phyloP scores from a whole-genome alignment of 495 filamentous ascomycete species.

The Parathielavia appendiculata region DNA sequence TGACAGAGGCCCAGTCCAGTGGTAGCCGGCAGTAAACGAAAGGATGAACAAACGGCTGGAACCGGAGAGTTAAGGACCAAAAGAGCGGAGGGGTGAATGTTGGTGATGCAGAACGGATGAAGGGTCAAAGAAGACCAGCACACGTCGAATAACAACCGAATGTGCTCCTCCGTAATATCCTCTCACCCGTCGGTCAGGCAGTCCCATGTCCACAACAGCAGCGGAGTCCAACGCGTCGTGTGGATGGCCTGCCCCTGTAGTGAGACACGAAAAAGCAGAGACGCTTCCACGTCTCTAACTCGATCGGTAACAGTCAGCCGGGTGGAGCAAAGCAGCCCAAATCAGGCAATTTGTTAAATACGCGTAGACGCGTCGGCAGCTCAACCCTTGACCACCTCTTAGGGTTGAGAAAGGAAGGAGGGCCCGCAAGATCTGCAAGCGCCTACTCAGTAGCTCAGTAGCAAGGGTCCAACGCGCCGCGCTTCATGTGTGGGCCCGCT shows the following conservation, averaged over 20 bases:
- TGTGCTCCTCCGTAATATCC: background rate
- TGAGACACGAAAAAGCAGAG: constrained; percentile 3
- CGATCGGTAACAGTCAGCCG: too few species aligned
- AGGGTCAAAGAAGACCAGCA: background rate
- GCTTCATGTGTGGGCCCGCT: background rate
- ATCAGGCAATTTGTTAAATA: constrained; percentile 10
- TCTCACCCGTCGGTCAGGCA: background rate
- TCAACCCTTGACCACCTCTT: background rate
- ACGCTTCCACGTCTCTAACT: background rate
- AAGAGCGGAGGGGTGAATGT: background rate
- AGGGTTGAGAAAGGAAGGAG: background rate
- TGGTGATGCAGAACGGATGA: background rate
- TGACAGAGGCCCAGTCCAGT: too few species aligned
- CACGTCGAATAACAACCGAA: background rate
- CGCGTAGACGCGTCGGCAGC: background rate
- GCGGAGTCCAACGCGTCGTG: constrained; percentile 2
- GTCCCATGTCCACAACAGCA: background rate
- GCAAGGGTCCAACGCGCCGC: constrained; percentile 11
- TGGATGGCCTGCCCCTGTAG: background rate
- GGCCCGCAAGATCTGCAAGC: too few species aligned
- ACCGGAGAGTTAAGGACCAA: background rate
- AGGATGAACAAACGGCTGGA: background rate
- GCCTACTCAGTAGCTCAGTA: too few species aligned
- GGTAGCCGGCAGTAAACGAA: too few species aligned
- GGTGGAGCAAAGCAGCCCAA: background rate